phyloP scores from a whole-genome alignment of 768 basidiomycete species.

The Mycena crocata region DNA sequence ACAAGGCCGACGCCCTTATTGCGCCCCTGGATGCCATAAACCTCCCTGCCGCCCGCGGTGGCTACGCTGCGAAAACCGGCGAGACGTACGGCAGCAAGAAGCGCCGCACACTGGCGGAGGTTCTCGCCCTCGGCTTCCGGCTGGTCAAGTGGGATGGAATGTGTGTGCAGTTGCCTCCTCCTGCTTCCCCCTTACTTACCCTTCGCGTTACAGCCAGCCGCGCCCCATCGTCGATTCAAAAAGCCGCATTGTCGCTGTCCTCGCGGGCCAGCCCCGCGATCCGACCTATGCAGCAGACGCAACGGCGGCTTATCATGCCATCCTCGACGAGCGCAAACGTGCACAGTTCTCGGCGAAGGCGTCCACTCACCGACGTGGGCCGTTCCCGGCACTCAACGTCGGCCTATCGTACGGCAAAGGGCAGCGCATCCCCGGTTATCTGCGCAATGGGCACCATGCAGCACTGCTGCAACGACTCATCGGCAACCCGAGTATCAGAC shows the following conservation, averaged over 20 bases:
- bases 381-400: slow-evolving; percentile 2
- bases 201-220: background rate
- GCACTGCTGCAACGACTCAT: slow-evolving; percentile 6
- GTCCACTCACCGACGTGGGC: slow-evolving; percentile 15
- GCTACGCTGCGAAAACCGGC: background rate
- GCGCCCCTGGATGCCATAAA: background rate
- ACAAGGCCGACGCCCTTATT: background rate
- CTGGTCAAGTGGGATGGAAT: slow-evolving; percentile 6
- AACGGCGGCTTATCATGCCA: background rate
- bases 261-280: slow-evolving; percentile 12
- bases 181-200: background rate
- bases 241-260: slow-evolving; percentile 16
- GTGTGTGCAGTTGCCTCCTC: background rate
- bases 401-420: slow-evolving; percentile 12
- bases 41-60: slow-evolving; percentile 9
- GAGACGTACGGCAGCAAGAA: slow-evolving; percentile 10
- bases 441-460: background rate
- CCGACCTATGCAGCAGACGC: background rate
- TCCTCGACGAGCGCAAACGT: background rate
- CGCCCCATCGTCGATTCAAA: slow-evolving; percentile 13
- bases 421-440: background rate
- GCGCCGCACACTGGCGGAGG: background rate
- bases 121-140: background rate
- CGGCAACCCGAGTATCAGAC: background rate
- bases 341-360: background rate